These are phyloP conservation scores for Postia placenta DNA, from an alignment of 768 basidiomycete genomes.

Conservation along the genomic window DNA sequence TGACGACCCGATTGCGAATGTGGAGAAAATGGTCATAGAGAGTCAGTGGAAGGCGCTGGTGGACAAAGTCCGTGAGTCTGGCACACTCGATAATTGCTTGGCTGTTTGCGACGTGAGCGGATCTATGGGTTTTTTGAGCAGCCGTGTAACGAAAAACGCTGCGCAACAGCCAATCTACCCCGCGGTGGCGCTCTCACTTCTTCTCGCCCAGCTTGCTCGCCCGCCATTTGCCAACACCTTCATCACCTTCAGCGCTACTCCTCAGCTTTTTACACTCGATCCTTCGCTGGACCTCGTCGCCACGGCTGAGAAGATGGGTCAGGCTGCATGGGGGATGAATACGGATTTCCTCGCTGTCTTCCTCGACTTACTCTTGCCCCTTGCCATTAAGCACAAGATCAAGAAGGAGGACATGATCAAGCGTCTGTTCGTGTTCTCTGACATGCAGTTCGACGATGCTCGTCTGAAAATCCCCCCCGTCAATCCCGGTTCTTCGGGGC, in stretches of 20 bases:
- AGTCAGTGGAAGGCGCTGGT: constrained; percentile 65
- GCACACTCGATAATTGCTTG: constrained; percentile 53
- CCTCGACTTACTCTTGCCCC: constrained; percentile 52
- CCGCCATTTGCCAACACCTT: constrained; percentile 61
- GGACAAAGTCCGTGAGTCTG: constrained; percentile 42
- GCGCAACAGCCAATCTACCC: constrained; percentile 45
- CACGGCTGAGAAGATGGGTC: constrained; percentile 32
- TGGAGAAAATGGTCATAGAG: constrained; percentile 42
- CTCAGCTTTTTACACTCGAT: constrained; percentile 46
- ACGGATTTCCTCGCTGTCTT: constrained; percentile 63
- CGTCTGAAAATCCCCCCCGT: neutral
- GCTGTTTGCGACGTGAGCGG: constrained; percentile 74
- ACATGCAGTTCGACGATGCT: constrained; percentile 70
- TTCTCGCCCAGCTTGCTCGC: constrained; percentile 54
- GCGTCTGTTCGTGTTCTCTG: constrained; percentile 68
- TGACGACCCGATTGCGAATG: constrained; percentile 26
- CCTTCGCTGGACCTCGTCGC: constrained; percentile 31
- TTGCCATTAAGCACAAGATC: constrained; percentile 51
- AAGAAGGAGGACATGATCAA: constrained; percentile 68
- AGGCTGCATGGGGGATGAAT: constrained; percentile 45
- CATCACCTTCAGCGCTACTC: constrained; percentile 59
- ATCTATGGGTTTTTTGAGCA: constrained; percentile 48
- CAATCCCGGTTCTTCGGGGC: neutral
- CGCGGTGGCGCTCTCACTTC: constrained; percentile 57
- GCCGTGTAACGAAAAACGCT: neutral